Base-by-base conservation (phyloP, 2,329 filamentous ascomycete species). In the Pyrenophora tritici-repentis region DNA sequence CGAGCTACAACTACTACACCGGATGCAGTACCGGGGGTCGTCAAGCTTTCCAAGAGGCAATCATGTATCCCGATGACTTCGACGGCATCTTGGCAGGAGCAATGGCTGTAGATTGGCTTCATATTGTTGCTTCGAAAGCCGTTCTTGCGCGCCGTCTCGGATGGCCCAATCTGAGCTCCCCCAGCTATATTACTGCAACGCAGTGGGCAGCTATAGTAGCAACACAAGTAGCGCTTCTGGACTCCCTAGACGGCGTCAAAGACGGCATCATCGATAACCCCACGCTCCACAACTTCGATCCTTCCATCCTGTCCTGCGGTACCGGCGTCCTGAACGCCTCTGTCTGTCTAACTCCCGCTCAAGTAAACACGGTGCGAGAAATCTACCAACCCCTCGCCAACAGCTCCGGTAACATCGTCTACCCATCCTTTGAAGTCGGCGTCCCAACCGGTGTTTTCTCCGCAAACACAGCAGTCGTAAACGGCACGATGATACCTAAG, bases 371-470 rank as follows among this genome's bases (percentile, higher is more conserved):
- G 4, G 75, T 79, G n/a, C 63, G 68, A 31, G 47, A 72, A 1
- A 68, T 77, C 32, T 78, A 74, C 62, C 70, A 56, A 72, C 72
- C 55, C 50, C 73, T 78, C 45, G 72, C 72, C 61, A 66, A 71
- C 50, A 66, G 63, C 7, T 62, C 74, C 37, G 77, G 77, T 36
- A 59, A 65, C 4, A 62, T 80, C 5, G 70, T 80, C 16, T 81
- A 75, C 58, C 78, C 78, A 4, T 66, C 72, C 7, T 75, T 80
- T 62, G 73, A 78, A 42, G 76, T 75, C 16, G 78, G 78, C 13
- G 67, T 67, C 18, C 77, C 72, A 26, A 76, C 79, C 56, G 76
- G 70, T 37, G 74, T 20, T 50, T 67, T 35, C 56, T 37, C 68
- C 61, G 33, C 37, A 2, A 55, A 55, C 20, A 47, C 42, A 8